Percentiles rank a stretch among this genome's conserved stretches.
Evolutionary conservation across 2,329 filamentous ascomycete species (phyloP).

Genomic region (Microsporum canis): DNA sequence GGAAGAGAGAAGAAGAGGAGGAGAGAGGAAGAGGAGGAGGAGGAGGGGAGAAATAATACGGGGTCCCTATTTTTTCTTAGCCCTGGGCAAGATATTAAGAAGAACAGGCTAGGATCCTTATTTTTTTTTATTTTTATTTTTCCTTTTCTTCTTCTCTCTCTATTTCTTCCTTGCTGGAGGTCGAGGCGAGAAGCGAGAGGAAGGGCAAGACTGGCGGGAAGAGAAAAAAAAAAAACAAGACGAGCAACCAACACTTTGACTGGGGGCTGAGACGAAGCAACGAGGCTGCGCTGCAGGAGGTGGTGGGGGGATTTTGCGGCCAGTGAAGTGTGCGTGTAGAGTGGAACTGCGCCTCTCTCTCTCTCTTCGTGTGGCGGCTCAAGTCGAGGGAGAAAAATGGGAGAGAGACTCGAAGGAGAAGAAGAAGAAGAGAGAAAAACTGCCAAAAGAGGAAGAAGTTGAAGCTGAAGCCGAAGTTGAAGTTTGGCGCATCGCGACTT

Average conservation of each 20-base stretch:
- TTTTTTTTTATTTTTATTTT: background rate
- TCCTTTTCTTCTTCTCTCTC: background rate
- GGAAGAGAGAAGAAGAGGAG: conserved; percentile 8
- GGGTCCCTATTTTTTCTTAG: background rate
- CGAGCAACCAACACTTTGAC: background rate
- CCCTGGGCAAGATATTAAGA: too few relatives aligned
- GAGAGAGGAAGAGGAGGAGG: conserved; percentile 11
- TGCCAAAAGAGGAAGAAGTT: background rate
- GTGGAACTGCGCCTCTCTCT: background rate
- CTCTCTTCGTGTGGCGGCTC: background rate
- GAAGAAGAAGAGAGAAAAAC: background rate
- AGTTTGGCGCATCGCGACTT: background rate
- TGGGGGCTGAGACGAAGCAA: background rate
- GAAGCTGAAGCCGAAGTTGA: background rate
- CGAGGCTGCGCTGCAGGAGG: background rate
- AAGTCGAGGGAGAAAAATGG: background rate
- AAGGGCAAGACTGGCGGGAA: background rate
- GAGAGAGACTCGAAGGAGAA: background rate
- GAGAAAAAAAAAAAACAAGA: background rate
- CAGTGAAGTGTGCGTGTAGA: background rate
- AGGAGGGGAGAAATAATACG: conserved; percentile 5
- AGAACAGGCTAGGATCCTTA: background rate
- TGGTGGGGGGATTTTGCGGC: background rate
- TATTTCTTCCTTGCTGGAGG: background rate
- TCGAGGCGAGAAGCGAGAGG: background rate